Percentiles rank a stretch among this genome's conserved stretches.
phyloP scores from a whole-genome alignment of 352 stramenopile species.

The Phytophthora vignae region DNA sequence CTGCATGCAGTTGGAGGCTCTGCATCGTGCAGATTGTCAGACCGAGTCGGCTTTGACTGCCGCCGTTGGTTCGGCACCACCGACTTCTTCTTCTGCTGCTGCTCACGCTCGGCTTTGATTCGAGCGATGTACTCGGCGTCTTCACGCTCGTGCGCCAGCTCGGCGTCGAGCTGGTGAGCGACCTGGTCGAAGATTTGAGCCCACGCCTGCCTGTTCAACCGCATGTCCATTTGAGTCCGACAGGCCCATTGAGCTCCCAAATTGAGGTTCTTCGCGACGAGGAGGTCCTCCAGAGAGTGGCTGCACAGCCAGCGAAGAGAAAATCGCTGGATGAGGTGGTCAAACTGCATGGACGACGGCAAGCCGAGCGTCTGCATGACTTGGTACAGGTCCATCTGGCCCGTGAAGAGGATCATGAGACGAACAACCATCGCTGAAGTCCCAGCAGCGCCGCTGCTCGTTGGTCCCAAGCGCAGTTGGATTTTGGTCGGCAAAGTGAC shows the following conservation, averaged over 20 bases:
- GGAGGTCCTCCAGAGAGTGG: conserved; percentile 64
- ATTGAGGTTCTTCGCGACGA: conserved; percentile 68
- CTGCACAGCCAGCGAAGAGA: conserved; percentile 56
- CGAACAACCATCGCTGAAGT: conserved; percentile 53
- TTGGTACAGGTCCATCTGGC: conserved; percentile 65
- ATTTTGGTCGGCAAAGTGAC: conserved; percentile 62
- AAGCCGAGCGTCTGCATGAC: conserved; percentile 63
- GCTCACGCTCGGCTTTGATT: conserved; percentile 22
- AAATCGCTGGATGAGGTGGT: conserved; percentile 60
- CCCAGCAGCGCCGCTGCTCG: conserved; percentile 16
- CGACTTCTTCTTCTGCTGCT: conserved; percentile 26
- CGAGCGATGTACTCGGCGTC: conserved; percentile 48
- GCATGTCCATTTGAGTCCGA: conserved; percentile 59
- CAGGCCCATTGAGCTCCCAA: conserved; percentile 59
- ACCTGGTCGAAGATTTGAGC: conserved; percentile 64
- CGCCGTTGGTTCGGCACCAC: conserved; percentile 7
- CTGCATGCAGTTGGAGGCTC: background rate
- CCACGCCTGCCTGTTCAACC: conserved; percentile 62
- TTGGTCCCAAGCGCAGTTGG: conserved; percentile 48
- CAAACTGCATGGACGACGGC: conserved; percentile 68
- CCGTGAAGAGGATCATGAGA: conserved; percentile 71
- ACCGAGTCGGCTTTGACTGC: background rate
- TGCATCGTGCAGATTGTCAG: conserved; percentile 2
- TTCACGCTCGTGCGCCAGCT: conserved; percentile 37
- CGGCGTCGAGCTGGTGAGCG: conserved; percentile 46